Base-by-base conservation (phyloP, 1,139 yeast species). In the Candida albicans region DNA sequence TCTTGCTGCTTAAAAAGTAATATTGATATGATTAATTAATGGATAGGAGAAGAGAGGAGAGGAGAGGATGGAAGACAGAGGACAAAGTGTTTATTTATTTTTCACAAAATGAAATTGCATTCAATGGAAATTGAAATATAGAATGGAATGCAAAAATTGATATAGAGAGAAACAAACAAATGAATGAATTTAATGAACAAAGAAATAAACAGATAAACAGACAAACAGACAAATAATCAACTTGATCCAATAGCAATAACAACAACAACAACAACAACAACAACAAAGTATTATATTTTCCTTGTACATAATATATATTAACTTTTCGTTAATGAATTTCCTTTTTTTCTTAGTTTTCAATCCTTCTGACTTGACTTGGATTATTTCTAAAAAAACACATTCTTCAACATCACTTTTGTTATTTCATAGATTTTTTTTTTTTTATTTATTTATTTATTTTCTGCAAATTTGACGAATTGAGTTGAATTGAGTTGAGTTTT, bases 1-100 rank as follows among this genome's bases (percentile, higher is more conserved):
- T 46, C 67, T 76, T 56, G 75, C 77, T 39, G 81, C 81, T 46
- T 75, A 58, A 59, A 31, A 15, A 35, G 11, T 4, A 29, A 4
- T 18, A 18, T 18, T 5, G 22, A 5, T n/a, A 18, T 18, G 5
- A 18, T 18, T 18, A 5, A 18, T 18, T 22, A n/a, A 22, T 33
- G 11, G 30, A 35, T 22, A 15, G 24, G 26, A 27, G 15, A 14
- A 8, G 13, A 35, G 22, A 5, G 22, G 22, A 18, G 22, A n/a
- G n/a, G n/a, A n/a, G n/a, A n/a, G n/a, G n/a, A n/a, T n/a, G n/a
- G n/a, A n/a, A n/a, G n/a, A n/a, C n/a, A n/a, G n/a, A n/a, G n/a
- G n/a, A n/a, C n/a, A n/a, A n/a, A n/a, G 22, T 18, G 22, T 18
- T 18, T 18, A 18, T 18, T 18, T 18, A 18, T 18, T 18, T 18